These are phyloP conservation scores for Oehlia diaphana DNA, from an alignment of 192 early-diverging fungal species.

Conservation along the genomic window DNA sequence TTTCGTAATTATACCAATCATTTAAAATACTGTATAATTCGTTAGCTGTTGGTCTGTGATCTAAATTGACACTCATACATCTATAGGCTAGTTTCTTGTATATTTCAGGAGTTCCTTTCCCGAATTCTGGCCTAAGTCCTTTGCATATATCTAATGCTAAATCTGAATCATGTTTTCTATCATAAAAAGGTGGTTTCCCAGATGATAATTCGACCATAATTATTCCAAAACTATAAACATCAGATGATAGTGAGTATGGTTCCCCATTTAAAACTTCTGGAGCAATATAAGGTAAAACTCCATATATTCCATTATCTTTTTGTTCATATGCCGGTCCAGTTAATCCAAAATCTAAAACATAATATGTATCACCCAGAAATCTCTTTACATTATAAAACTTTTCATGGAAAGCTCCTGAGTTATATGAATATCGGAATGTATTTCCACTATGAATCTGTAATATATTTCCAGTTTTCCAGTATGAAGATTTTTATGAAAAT, in stretches of 20 bases:
- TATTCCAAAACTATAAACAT: constrained; percentile 40
- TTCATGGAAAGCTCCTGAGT: no score
- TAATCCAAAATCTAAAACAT: constrained; percentile 40
- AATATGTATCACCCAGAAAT: not conserved
- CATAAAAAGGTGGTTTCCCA: constrained; percentile 34
- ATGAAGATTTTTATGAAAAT: not conserved
- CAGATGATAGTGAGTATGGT: constrained; percentile 33
- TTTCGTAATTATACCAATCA: no score
- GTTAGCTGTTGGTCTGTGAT: not conserved
- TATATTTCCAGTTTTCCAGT: no score
- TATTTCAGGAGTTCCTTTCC: not conserved
- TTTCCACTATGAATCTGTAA: not conserved
- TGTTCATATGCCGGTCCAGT: constrained; percentile 35
- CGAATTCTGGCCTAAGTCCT: not conserved
- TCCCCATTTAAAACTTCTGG: constrained; percentile 36
- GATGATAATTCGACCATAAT: constrained; percentile 42
- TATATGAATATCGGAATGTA: not conserved
- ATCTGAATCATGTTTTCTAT: not conserved
- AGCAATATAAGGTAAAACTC: constrained; percentile 40
- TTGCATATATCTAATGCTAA: not conserved
- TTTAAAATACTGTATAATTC: not conserved
- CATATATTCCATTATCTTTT: constrained; percentile 33
- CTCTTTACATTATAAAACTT: no score
- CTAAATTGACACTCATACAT: not conserved
- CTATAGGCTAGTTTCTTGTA: not conserved